Evolutionary conservation across 805 yeast genomes (phyloP), one percentile per base, ranked within the genome.

Genomic region (Hanseniaspora meyeri): DNA sequence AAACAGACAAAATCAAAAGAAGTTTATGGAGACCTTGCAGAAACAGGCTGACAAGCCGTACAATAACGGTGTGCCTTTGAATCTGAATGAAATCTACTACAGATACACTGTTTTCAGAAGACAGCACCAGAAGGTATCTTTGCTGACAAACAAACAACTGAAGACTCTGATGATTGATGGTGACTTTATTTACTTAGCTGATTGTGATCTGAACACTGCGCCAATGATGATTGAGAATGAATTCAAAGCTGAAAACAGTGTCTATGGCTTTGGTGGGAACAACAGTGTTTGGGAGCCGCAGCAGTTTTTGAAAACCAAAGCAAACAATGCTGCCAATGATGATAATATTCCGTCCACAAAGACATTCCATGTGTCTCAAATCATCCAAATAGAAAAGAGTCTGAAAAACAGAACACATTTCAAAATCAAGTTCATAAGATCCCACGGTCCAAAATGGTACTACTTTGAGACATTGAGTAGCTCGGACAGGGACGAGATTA

Each of bases 131-230:
- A 90, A 89, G 24, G 79, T 84, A 81, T 82, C 95, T 0, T 82
- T 91, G 61, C 79, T 85, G 58, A 65, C 61, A 49, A 81, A 81
- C 57, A 77, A 89, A 55, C 87, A 87, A 59, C 95, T 89, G 62
- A 80, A 93, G 62, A 79, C 89, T 0, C 73, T 91, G 36, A 89
- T 93, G 1, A 79, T 91, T 40, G 97, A 91, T 68, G 97, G 97
- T n/a, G 95, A 88, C 63, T 89, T 88, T 64, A 80, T 91, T 14
- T 91, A 90, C 63, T 9, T 53, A 16, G 51, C 46, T 2, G 57
- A 53, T 17, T 38, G 43, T 27, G 51, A 53, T 16, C 12, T 34
- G 16, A 31, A n/a, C n/a, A 27, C 43, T 9, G 49, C 50, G 12
- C 43, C 56, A 8, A 39, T 39, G 24, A 17, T 37, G 38, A 27